These are phyloP conservation scores for Fagopyrum tataricum DNA, from an alignment of 148 eudicot genomes.

Conservation along the genomic window DNA sequence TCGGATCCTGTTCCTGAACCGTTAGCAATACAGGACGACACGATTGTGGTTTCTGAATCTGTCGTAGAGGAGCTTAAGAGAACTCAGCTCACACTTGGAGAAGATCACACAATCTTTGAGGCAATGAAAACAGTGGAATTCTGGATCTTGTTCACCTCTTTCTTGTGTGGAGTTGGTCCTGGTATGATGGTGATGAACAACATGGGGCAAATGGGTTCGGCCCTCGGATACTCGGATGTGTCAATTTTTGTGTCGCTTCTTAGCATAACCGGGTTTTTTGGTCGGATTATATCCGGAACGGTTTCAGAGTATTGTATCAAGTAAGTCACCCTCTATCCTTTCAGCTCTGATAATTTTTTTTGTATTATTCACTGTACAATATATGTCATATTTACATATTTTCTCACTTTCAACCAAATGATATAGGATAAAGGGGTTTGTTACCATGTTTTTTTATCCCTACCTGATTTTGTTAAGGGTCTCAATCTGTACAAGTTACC, in stretches of 20 bases:
- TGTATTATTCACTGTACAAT: too few species aligned
- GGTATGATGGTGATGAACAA: conserved; percentile 89
- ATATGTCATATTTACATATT: background rate
- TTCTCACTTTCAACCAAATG: background rate
- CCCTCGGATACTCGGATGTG: conserved; percentile 82
- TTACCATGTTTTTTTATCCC: background rate
- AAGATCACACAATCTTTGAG: conserved; percentile 81
- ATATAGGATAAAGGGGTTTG: background rate
- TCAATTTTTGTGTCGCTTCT: conserved; percentile 82
- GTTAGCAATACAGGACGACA: conserved; percentile 12
- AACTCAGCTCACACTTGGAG: conserved; percentile 56
- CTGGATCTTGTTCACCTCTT: conserved; percentile 81
- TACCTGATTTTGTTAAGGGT: background rate
- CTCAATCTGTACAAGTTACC: background rate
- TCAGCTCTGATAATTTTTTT: too few species aligned
- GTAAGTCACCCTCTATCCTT: conserved; percentile 36
- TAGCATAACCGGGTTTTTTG: conserved; percentile 89
- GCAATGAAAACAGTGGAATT: conserved; percentile 63
- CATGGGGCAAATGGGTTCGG: conserved; percentile 90
- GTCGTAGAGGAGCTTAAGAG: conserved; percentile 21
- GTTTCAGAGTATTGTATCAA: conserved; percentile 81
- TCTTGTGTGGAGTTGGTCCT: conserved; percentile 90
- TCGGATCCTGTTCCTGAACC: conserved; percentile 15
- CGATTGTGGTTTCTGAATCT: conserved; percentile 14
- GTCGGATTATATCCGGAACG: conserved; percentile 74